These are phyloP conservation scores for Cryomyces minteri DNA, from an alignment of 495 filamentous ascomycete species.

Conservation along the genomic window DNA sequence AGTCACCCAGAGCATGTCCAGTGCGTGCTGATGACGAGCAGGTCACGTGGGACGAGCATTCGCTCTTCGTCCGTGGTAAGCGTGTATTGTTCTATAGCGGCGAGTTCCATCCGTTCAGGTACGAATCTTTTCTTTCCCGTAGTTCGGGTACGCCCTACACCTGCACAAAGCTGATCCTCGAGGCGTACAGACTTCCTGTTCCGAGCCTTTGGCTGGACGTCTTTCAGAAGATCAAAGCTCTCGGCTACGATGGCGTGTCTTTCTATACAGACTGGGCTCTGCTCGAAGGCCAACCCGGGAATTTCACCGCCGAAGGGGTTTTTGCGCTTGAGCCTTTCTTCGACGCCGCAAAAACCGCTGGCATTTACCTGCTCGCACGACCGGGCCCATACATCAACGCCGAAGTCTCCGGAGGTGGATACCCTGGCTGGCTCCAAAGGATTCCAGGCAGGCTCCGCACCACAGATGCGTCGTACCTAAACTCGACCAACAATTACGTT, in stretches of 20 bases:
- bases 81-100: slow-evolving; percentile 54
- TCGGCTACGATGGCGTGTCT: slow-evolving; percentile 59
- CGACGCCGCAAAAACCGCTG: slow-evolving; percentile 44
- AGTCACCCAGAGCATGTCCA: background rate
- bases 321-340: slow-evolving; percentile 56
- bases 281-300: slow-evolving; percentile 52
- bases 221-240: slow-evolving; percentile 61
- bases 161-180: background rate
- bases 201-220: slow-evolving; percentile 53
- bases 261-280: slow-evolving; percentile 69
- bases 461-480: slow-evolving; percentile 35
- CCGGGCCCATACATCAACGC: slow-evolving; percentile 58
- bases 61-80: slow-evolving; percentile 53
- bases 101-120: slow-evolving; percentile 54
- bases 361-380: slow-evolving; percentile 57
- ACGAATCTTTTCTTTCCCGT: background rate
- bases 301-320: slow-evolving; percentile 49
- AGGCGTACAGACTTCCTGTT: slow-evolving; percentile 41
- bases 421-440: slow-evolving; percentile 47
- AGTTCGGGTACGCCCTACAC: background rate
- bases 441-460: slow-evolving; percentile 43
- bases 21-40: slow-evolving; percentile 6
- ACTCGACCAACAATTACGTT: slow-evolving; percentile 46
- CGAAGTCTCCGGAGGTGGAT: slow-evolving; percentile 42
- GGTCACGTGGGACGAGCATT: slow-evolving; percentile 64